Evolutionary conservation across 2,329 filamentous ascomycete species (phyloP), one percentile per base, ranked within the genome.

Genomic region (Cladosporium sp.): DNA sequence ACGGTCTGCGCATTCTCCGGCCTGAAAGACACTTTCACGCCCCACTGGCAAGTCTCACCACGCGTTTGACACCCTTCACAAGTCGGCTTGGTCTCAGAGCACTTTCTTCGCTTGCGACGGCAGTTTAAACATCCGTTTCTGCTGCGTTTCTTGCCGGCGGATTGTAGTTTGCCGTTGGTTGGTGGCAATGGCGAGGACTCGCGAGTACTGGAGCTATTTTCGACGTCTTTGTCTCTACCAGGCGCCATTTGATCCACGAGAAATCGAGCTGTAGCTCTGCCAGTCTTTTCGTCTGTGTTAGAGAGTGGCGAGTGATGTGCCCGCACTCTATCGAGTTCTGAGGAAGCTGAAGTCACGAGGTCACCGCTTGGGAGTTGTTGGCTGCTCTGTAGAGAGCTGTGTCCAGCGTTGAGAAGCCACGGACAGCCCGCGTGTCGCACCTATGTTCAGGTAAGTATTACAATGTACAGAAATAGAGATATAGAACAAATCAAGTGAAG

Each of bases 61-160:
- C 62, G 58, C 12, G 56, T 55, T 35, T 59, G 53, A 32, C 64
- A 67, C 18, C 59, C 61, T 41, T 61, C 58, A 41, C 64, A 66
- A 18, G 53, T 61, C 7, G 64, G 64, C 48, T 64, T 65, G 7
- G 48, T 49, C 38, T 66, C 64, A 38, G 36, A 53, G 61, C 62
- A 65, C 53, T 67, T 65, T 46, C 62, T 57, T 27, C 64, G 58
- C 43, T 64, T 62, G 18, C 60, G 54, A 18, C 64, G 59, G 51
- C 63, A 67, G 38, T 64, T 67, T 53, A 67, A 41, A 54, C 64
- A 67, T 16, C 64, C 64, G 15, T 62, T 66, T 36, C 64, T 55
- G 12, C 62, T 64, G 13, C 63, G 55, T 50, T 64, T 65, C 51
- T 59, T 58, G 40, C 59, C 59, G 13, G 54, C 53, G 8, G 59